Percentiles rank a stretch among this genome's conserved stretches.
phyloP scores from a whole-genome alignment of 129 eudicot species.

The Lactuca sativa region DNA sequence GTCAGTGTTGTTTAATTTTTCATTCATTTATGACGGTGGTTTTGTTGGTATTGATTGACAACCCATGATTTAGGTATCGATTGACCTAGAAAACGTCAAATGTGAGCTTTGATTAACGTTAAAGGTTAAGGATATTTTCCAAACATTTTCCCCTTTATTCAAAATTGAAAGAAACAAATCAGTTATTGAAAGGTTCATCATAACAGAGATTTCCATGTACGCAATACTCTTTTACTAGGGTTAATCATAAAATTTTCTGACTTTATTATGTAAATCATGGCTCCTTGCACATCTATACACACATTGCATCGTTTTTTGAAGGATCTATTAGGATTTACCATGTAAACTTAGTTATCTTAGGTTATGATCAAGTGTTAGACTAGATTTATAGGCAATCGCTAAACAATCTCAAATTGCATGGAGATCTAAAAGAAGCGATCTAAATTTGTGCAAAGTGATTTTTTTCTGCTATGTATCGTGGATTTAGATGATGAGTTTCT shows the following conservation, averaged over 20 bases:
- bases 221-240: neutral
- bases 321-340: neutral
- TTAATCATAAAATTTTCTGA: neutral
- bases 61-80: slow-evolving; percentile 7
- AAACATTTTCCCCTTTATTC: neutral
- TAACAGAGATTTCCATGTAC: neutral
- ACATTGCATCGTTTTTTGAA: neutral
- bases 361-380: neutral
- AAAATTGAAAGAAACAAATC: neutral
- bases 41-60: slow-evolving; percentile 48
- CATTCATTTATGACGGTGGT: slow-evolving; percentile 94
- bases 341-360: neutral
- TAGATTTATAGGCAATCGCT: neutral
- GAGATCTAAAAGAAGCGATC: neutral
- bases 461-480: too few species aligned
- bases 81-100: neutral
- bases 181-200: neutral
- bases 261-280: neutral
- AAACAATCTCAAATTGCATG: too few species aligned
- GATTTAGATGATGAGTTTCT: too few species aligned
- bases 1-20: neutral
- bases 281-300: neutral
- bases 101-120: neutral
- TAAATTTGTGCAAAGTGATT: neutral
- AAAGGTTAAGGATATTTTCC: neutral